These are phyloP conservation scores for Cucumis hystrix DNA, from an alignment of 306 rosid genomes.

Conservation along the genomic window DNA sequence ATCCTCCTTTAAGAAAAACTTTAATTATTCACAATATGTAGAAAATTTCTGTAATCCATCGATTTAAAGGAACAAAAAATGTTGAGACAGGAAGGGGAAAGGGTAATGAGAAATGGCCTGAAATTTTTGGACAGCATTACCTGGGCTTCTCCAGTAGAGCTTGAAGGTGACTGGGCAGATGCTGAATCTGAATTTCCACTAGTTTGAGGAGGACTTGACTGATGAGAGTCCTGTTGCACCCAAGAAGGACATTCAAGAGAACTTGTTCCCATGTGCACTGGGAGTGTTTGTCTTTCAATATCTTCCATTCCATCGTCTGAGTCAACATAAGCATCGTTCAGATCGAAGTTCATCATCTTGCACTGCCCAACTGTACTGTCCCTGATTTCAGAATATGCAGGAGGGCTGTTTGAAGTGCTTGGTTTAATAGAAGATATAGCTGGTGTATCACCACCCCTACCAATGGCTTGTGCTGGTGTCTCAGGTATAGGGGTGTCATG, in stretches of 20 bases:
- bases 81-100: not conserved
- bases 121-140: constrained; percentile 21
- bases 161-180: constrained; percentile 83
- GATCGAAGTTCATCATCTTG: constrained; percentile 61
- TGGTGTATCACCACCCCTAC: constrained; percentile 16
- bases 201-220: constrained; percentile 92
- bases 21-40: not conserved
- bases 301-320: constrained; percentile 71
- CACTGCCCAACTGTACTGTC: constrained; percentile 40
- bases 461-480: constrained; percentile 18
- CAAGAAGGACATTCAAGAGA: constrained; percentile 54
- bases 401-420: constrained; percentile 30
- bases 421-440: constrained; percentile 16
- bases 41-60: not conserved
- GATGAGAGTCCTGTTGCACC: constrained; percentile 62
- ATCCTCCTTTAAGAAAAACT: not conserved
- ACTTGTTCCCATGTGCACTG: constrained; percentile 45
- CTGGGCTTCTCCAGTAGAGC: constrained; percentile 92
- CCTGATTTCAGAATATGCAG: constrained; percentile 49
- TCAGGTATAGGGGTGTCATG: constrained; percentile 16
- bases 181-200: constrained; percentile 91
- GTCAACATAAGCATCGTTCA: constrained; percentile 70
- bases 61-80: not conserved
- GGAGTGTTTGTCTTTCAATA: constrained; percentile 36
- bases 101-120: not conserved